These are phyloP conservation scores for Podospora sp. DNA, from an alignment of 495 filamentous ascomycete species.

Conservation along the genomic window DNA sequence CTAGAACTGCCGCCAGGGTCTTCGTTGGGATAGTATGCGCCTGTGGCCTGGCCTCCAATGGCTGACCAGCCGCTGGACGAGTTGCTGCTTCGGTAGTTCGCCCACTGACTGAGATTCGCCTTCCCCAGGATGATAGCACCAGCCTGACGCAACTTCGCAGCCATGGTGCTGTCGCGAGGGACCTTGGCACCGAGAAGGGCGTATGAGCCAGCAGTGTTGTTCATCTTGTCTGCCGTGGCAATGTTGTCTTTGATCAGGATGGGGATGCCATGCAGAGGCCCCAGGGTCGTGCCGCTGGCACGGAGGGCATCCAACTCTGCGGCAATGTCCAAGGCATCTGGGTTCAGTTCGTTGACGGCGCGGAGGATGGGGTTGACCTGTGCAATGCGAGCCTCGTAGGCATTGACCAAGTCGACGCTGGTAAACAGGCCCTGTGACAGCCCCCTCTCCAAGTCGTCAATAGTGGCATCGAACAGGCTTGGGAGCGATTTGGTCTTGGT, in stretches of 20 bases:
- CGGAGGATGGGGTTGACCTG: too few relatives aligned
- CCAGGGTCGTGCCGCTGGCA: background rate
- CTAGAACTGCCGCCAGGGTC: slow-evolving; percentile 39
- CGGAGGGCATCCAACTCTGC: slow-evolving; percentile 3
- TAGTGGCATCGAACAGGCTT: too few relatives aligned
- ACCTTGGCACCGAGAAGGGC: slow-evolving; percentile 43
- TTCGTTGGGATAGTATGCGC: slow-evolving; percentile 45
- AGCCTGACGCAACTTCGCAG: slow-evolving; percentile 49
- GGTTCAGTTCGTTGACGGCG: slow-evolving; percentile 13
- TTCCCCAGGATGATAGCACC: slow-evolving; percentile 56
- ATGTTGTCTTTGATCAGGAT: slow-evolving; percentile 22
- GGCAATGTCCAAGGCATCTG: background rate
- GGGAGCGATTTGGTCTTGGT: too few relatives aligned
- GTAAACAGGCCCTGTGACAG: too few relatives aligned
- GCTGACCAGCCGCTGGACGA: slow-evolving; percentile 50
- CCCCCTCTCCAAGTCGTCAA: too few relatives aligned
- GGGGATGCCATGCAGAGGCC: slow-evolving; percentile 23
- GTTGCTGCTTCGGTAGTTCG: slow-evolving; percentile 42
- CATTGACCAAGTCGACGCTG: too few relatives aligned
- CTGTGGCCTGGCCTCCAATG: slow-evolving; percentile 45
- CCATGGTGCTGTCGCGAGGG: slow-evolving; percentile 49
- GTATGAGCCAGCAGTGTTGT: slow-evolving; percentile 8
- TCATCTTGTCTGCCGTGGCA: slow-evolving; percentile 6
- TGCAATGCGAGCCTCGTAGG: too few relatives aligned
- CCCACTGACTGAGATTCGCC: slow-evolving; percentile 48